Percentiles rank a stretch among this genome's conserved stretches.
Evolutionary conservation across 305 asterid species (phyloP).

Genomic region (Coffea humblotiana): DNA sequence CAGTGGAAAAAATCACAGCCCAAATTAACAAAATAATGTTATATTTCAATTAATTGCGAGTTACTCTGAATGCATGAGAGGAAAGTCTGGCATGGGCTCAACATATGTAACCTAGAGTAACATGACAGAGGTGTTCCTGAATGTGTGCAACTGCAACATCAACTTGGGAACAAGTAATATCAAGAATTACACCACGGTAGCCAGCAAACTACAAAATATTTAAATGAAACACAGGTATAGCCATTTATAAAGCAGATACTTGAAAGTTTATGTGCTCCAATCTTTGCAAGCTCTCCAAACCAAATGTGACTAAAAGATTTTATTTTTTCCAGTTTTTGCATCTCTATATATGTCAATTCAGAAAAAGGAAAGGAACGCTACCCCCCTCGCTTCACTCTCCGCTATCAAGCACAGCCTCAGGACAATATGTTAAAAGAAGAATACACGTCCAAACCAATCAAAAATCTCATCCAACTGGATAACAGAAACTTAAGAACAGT

Average conservation of each 20-base stretch:
- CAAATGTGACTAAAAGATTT: background rate
- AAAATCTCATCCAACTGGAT: background rate
- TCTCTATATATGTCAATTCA: background rate
- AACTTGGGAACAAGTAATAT: background rate
- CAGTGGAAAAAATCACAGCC: background rate
- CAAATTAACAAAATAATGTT: no score
- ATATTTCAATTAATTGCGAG: no score
- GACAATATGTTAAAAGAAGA: background rate
- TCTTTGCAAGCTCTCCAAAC: constrained; percentile 1
- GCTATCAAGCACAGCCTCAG: background rate
- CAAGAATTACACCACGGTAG: background rate
- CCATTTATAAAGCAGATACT: background rate
- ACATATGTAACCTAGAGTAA: background rate
- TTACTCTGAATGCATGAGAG: background rate
- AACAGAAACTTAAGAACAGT: background rate
- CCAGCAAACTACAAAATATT: background rate
- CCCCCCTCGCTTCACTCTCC: no score
- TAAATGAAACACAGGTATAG: background rate
- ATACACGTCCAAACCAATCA: background rate
- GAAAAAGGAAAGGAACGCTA: no score
- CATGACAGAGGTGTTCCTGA: no score
- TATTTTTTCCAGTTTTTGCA: background rate
- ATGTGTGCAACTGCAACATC: background rate
- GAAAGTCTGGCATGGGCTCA: background rate
- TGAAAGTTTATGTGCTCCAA: background rate